phyloP scores from a whole-genome alignment of 1,284 basidiomycete genomes.

The Termitomyces sp. region DNA sequence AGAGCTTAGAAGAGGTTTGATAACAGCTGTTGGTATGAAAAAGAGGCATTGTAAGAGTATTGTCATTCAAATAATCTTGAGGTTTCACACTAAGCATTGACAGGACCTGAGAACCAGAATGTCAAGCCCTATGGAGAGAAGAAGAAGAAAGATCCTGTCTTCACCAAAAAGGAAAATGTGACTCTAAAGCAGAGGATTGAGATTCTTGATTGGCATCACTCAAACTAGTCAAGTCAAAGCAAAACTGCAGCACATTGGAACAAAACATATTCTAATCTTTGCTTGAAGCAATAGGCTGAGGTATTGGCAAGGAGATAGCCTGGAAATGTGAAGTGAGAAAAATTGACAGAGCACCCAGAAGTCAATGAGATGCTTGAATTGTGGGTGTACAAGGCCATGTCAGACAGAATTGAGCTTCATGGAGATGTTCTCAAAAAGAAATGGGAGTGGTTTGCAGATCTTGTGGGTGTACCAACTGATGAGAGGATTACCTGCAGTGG shows the following conservation, averaged over 20 bases:
- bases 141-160: background rate
- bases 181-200: background rate
- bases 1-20: conserved; percentile 7
- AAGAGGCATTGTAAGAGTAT: conserved; percentile 3
- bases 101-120: background rate
- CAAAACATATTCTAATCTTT: background rate
- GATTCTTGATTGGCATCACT: background rate
- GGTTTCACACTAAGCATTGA: background rate
- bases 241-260: background rate
- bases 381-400: background rate
- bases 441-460: too few species aligned
- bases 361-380: background rate
- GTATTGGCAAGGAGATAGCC: background rate
- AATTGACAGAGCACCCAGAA: background rate
- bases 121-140: background rate
- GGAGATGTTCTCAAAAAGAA: too few species aligned
- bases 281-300: background rate
- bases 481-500: too few species aligned
- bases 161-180: background rate
- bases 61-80: background rate
- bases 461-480: too few species aligned
- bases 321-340: background rate
- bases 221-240: background rate
- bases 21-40: conserved; percentile 9
- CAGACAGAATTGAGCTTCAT: too few species aligned